A percentile compares a stretch with the other conserved stretches of the same genome.
These are phyloP conservation scores for Tuctoria greenei DNA, from an alignment of 176 grass and related monocot species.

Conservation along the genomic window DNA sequence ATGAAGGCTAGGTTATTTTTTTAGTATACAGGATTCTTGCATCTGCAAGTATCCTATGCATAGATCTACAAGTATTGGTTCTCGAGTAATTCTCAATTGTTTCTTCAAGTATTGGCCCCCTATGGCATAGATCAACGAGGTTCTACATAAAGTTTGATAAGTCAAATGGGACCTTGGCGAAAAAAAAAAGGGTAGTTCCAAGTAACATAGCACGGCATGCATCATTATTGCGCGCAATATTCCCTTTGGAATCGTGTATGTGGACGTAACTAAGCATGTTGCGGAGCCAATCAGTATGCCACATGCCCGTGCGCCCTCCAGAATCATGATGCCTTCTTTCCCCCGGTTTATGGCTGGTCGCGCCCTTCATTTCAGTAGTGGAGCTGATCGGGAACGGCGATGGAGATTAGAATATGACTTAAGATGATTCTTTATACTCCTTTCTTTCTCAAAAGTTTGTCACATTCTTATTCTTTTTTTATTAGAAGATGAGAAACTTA, in stretches of 20 bases:
- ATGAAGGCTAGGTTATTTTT: not conserved
- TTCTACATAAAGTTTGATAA: too few species aligned
- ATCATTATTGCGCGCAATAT: slow-evolving; percentile 10
- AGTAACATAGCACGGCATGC: slow-evolving; percentile 6
- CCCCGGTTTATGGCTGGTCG: not conserved
- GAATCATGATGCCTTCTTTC: slow-evolving; percentile 36
- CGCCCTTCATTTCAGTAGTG: slow-evolving; percentile 3
- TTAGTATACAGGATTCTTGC: not conserved
- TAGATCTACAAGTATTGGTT: too few species aligned
- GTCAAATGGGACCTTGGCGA: too few species aligned
- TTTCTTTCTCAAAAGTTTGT: too few species aligned
- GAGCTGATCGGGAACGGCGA: not conserved
- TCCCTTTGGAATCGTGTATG: slow-evolving; percentile 24
- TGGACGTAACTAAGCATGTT: slow-evolving; percentile 33
- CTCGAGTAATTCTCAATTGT: not conserved
- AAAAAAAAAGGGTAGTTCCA: too few species aligned
- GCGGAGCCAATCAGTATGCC: slow-evolving; percentile 36
- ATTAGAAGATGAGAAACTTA: too few species aligned
- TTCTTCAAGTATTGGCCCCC: not conserved
- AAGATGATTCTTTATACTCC: not conserved
- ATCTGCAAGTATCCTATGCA: not conserved
- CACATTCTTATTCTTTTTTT: too few species aligned
- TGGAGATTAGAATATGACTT: slow-evolving; percentile 1
- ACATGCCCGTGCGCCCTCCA: slow-evolving; percentile 31
- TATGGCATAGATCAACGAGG: too few species aligned